Conservation (phyloP, 192 early-diverging fungal species). For the Rhizophlyctis rosea region DNA sequence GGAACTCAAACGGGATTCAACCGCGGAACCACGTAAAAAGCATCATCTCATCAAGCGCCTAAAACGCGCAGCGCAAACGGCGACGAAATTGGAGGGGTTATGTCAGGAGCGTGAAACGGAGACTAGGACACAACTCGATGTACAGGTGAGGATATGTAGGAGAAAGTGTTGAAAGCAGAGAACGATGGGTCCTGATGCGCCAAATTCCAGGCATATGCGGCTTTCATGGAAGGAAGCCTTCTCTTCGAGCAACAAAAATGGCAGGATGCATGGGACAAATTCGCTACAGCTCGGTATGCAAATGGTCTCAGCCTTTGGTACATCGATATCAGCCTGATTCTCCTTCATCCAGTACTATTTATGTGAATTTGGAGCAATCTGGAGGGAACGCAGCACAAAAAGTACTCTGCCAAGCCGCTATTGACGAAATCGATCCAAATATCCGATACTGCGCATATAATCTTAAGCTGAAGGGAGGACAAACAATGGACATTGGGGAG, state of each 20-base stretch:
- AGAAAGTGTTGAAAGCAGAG: background rate
- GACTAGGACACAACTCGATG: slow-evolving; percentile 50
- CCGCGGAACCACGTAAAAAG: slow-evolving; percentile 62
- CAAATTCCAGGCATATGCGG: slow-evolving; percentile 57
- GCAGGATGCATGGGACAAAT: slow-evolving; percentile 61
- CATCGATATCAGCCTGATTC: background rate
- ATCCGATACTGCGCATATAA: slow-evolving; percentile 78
- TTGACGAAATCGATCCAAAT: slow-evolving; percentile 76
- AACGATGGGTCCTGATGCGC: background rate
- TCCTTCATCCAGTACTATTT: slow-evolving; percentile 53
- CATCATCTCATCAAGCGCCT: slow-evolving; percentile 62
- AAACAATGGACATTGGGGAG: slow-evolving; percentile 6
- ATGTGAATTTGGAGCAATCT: slow-evolving; percentile 59
- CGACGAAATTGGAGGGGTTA: slow-evolving; percentile 34
- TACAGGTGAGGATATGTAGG: slow-evolving; percentile 36
- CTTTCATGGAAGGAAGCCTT: slow-evolving; percentile 63
- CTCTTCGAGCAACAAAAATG: slow-evolving; percentile 68
- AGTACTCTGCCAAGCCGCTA: slow-evolving; percentile 58
- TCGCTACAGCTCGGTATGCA: slow-evolving; percentile 56
- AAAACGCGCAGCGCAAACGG: slow-evolving; percentile 57
- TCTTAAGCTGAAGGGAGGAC: slow-evolving; percentile 30
- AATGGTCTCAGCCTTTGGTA: background rate
- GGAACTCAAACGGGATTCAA: slow-evolving; percentile 65
- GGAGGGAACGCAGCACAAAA: slow-evolving; percentile 47
- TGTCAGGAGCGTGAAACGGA: slow-evolving; percentile 43